Percentiles rank a stretch among this genome's conserved stretches.
phyloP scores from a whole-genome alignment of 2,329 filamentous ascomycete genomes.

The Diplocarpon mali region DNA sequence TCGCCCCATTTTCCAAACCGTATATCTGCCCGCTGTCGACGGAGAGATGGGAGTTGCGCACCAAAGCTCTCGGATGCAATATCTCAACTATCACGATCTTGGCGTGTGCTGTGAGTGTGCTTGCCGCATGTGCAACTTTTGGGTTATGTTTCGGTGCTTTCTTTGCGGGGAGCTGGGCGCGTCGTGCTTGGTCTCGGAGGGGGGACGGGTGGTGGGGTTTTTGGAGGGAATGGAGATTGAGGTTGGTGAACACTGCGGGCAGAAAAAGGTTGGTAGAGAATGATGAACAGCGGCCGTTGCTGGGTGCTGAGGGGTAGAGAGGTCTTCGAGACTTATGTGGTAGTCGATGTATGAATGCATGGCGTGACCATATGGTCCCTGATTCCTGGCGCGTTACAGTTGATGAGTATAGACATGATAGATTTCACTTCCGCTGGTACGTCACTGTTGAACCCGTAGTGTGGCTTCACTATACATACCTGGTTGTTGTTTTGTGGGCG shows the following conservation, averaged over 20 bases:
- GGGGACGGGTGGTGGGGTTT: constrained; percentile 24
- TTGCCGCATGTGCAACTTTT: constrained; percentile 23
- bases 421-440: no score
- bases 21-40: constrained; percentile 42
- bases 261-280: background rate
- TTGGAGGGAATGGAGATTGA: constrained; percentile 19
- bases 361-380: no score
- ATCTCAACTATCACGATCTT: constrained; percentile 34
- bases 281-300: constrained; percentile 5
- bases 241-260: constrained; percentile 10
- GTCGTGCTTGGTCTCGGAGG: constrained; percentile 5
- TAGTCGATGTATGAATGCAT: no score
- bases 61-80: constrained; percentile 31
- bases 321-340: no score
- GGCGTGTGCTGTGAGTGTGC: constrained; percentile 27
- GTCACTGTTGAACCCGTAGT: no score
- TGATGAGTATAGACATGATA: no score
- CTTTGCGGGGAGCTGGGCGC: constrained; percentile 5
- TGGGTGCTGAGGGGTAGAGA: constrained; percentile 2
- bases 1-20: constrained; percentile 40
- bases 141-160: constrained; percentile 4
- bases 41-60: constrained; percentile 35
- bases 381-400: no score
- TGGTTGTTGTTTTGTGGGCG: no score
- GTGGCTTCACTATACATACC: no score